Base-by-base conservation (phyloP, 2,329 filamentous ascomycete genomes). In the Clarireedia monteithiana region DNA sequence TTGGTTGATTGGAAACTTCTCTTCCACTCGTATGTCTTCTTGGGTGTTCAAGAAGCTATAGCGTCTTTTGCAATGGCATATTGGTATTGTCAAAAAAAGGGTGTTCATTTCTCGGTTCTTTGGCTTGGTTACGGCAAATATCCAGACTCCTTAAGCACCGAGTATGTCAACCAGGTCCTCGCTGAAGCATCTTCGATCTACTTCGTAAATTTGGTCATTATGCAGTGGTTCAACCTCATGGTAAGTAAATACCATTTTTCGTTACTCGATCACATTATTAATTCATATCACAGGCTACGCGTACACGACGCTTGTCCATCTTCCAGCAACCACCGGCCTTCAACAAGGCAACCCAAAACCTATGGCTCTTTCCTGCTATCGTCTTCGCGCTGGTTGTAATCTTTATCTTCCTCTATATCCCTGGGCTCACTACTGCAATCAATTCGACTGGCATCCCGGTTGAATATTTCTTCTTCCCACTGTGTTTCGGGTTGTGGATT, bases 141-240 rank as follows among this genome's bases (percentile, higher is more conserved):
- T 12, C 70, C 73, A 49, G 71, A 66, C 0, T 64, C 68, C 10
- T 71, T 75, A 10, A 68, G 78, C 27, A 78, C 79, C 60, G 71
- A 73, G 2, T 76, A 82, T 56, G 82, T 82, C 64, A 24, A 36
- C 77, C 77, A 62, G 70, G 74, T 12, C 53, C 24, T 61, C 4
- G 50, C 48, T 44, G 65, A 56, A 59, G 53, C 64, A 50, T 74
- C 50, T 55, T 74, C 68, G 9, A 84, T 91, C 58, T 91, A 91
- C 70, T 91, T 91, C 64, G 80, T 90, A 62, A 91, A 83, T 57
- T 73, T 91, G 34, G 86, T 91, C 3, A 82, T 91, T 50, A 89
- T 91, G 85, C 85, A 88, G 75, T 84, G 84, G 76, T 89, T 89
- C 74, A 89, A 87, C 66, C 74, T 90, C 2, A 77, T 90, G 66